Percentiles rank a stretch among this genome's conserved stretches.
Conservation (phyloP, 768 basidiomycete genomes). For the Panellus pusillus region DNA sequence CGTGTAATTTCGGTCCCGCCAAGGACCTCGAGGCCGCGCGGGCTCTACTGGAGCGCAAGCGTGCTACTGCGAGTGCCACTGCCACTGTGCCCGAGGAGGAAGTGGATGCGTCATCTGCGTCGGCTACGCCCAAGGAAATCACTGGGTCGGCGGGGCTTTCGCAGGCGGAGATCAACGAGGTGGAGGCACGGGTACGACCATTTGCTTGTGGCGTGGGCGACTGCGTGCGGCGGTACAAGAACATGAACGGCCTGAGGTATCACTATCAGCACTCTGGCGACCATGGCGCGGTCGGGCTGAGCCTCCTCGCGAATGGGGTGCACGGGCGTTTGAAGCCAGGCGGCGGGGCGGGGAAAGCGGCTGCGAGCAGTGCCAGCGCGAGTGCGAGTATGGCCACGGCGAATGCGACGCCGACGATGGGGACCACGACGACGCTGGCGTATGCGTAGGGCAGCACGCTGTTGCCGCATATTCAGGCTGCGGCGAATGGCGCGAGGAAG, state of each 20-base stretch:
- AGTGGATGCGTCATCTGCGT: neutral
- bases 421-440: neutral
- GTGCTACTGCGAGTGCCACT: constrained; percentile 22
- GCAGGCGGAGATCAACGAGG: constrained; percentile 21
- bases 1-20: constrained; percentile 90
- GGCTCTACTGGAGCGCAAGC: constrained; percentile 62
- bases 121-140: neutral
- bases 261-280: constrained; percentile 97
- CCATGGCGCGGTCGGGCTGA: constrained; percentile 87
- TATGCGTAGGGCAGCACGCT: constrained; percentile 23
- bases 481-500: neutral
- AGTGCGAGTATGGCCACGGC: neutral
- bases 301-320: constrained; percentile 75
- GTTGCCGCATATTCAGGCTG: constrained; percentile 22
- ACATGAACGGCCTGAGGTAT: constrained; percentile 96
- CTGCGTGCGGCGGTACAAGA: constrained; percentile 89
- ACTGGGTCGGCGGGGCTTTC: neutral
- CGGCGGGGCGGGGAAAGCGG: constrained; percentile 14
- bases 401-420: no score
- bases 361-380: neutral
- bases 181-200: constrained; percentile 74
- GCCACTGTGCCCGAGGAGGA: constrained; percentile 2
- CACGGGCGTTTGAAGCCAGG: constrained; percentile 50
- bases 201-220: constrained; percentile 90
- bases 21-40: constrained; percentile 81